Percentiles rank a stretch among this genome's conserved stretches.
These are phyloP conservation scores for Leccinum griseonigrum DNA, from an alignment of 1,284 basidiomycete genomes.

Conservation along the genomic window DNA sequence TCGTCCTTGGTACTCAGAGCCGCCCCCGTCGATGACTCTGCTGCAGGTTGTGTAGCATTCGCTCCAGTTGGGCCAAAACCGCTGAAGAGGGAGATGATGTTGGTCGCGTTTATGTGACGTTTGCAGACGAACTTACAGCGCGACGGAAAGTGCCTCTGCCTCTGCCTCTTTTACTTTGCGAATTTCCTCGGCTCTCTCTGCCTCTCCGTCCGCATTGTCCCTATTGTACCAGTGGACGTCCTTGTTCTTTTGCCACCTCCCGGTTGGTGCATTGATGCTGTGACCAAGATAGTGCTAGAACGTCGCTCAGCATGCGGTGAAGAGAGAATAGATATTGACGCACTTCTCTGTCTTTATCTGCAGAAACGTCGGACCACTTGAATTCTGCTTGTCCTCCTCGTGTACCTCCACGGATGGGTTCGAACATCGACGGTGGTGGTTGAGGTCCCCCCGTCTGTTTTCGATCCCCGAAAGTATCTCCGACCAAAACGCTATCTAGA, in stretches of 20 bases:
- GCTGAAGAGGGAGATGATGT: conserved; percentile 34
- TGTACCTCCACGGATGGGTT: conserved; percentile 80
- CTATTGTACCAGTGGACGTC: conserved; percentile 92
- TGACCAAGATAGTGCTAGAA: conserved; percentile 85
- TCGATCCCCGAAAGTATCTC: conserved; percentile 19
- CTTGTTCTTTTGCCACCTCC: conserved; percentile 94
- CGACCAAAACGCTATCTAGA: conserved; percentile 21
- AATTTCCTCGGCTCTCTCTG: conserved; percentile 67
- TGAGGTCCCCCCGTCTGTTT: not conserved
- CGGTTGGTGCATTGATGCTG: conserved; percentile 89
- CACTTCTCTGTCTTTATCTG: conserved; percentile 90
- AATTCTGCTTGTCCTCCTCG: conserved; percentile 89
- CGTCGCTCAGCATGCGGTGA: conserved; percentile 2
- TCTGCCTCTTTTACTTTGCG: conserved; percentile 80
- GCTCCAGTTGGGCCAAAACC: conserved; percentile 58
- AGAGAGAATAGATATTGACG: not conserved
- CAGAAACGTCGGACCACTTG: conserved; percentile 87
- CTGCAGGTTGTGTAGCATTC: conserved; percentile 29
- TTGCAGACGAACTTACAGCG: conserved; percentile 53
- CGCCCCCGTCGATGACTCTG: conserved; percentile 21
- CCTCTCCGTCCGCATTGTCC: conserved; percentile 46
- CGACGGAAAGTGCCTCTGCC: conserved; percentile 80
- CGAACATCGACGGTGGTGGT: conserved; percentile 54
- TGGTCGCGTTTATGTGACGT: not conserved
- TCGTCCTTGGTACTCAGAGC: conserved; percentile 33